Conservation (phyloP, 768 basidiomycete species). For the Auriscalpium microsporum region DNA sequence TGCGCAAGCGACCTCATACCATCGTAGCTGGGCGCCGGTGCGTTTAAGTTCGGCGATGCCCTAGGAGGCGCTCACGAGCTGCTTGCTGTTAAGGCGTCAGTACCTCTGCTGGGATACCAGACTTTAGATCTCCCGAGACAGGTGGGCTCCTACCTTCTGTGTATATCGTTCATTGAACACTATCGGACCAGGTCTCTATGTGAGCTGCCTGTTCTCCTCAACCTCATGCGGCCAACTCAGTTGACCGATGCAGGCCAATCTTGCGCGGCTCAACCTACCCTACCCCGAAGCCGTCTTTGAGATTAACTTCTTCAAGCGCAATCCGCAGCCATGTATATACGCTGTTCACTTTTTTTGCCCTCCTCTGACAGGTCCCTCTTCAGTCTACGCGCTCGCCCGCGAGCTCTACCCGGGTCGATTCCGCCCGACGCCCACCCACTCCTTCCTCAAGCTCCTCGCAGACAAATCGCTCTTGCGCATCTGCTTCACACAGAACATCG, state of each 20-base stretch:
- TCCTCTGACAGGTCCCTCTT: background rate
- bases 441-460: conserved; percentile 79
- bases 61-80: background rate
- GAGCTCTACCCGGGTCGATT: conserved; percentile 90
- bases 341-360: background rate
- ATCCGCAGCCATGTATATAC: conserved; percentile 69
- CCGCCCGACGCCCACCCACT: conserved; percentile 83
- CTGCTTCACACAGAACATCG: conserved; percentile 89
- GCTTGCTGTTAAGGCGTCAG: conserved; percentile 45
- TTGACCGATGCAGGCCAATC: conserved; percentile 48
- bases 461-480: conserved; percentile 58
- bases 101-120: conserved; percentile 79
- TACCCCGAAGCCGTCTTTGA: conserved; percentile 95
- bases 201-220: conserved; percentile 20
- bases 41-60: background rate
- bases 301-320: conserved; percentile 72
- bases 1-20: background rate
- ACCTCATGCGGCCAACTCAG: background rate
- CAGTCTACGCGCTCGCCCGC: conserved; percentile 84
- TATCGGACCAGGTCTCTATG: conserved; percentile 41
- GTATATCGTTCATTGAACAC: background rate
- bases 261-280: conserved; percentile 71
- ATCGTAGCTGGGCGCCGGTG: conserved; percentile 14
- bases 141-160: conserved; percentile 35
- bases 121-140: conserved; percentile 82